These are phyloP conservation scores for Epichloe sibirici DNA, from an alignment of 2,329 filamentous ascomycete genomes.

Conservation along the genomic window DNA sequence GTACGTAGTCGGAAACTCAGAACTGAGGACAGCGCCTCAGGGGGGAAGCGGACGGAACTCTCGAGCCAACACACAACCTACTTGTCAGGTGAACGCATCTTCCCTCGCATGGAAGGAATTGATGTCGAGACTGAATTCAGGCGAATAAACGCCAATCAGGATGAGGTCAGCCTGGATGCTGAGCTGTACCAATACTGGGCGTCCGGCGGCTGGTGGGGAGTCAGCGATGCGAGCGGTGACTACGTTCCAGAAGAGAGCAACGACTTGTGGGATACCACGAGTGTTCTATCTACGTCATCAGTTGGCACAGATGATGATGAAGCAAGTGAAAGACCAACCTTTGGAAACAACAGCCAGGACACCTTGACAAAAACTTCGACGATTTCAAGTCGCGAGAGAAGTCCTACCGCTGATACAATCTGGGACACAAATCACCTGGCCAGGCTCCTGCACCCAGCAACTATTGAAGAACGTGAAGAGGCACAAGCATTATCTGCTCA, in stretches of 20 bases:
- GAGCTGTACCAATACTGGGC: constrained; percentile 80
- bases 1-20: constrained; percentile 17
- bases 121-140: constrained; percentile 76
- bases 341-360: constrained; percentile 40
- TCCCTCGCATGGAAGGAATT: constrained; percentile 50
- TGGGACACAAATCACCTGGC: constrained; percentile 61
- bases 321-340: constrained; percentile 34
- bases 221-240: constrained; percentile 67
- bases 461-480: constrained; percentile 65
- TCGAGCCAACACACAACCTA: background rate
- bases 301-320: constrained; percentile 25
- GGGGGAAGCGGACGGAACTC: background rate
- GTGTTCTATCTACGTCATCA: constrained; percentile 52
- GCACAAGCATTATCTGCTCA: constrained; percentile 73
- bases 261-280: constrained; percentile 63
- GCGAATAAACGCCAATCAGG: constrained; percentile 31
- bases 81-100: constrained; percentile 33
- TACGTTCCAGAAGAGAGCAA: constrained; percentile 48
- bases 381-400: constrained; percentile 33
- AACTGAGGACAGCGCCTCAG: background rate
- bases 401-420: constrained; percentile 47
- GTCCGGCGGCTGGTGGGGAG: constrained; percentile 72
- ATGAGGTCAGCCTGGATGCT: constrained; percentile 58
- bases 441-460: constrained; percentile 68
- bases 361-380: constrained; percentile 64